Conservation (phyloP, 2,329 filamentous ascomycete species). For the Phaeoacremonium minimum region DNA sequence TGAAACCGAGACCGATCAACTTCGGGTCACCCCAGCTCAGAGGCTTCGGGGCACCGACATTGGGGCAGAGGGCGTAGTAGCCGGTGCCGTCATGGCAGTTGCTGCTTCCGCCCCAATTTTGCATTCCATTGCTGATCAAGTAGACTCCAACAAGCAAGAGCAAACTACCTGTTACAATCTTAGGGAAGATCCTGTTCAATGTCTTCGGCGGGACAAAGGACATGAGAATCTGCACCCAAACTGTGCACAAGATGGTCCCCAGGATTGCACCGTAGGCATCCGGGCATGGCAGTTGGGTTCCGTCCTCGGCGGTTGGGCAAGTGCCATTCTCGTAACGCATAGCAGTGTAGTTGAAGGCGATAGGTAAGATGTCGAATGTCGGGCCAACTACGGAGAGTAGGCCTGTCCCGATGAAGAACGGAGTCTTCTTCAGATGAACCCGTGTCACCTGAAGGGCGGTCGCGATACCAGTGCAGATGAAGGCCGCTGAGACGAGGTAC, state of each 20-base stretch:
- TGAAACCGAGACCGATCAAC: conserved; percentile 64
- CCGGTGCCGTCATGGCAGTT: conserved; percentile 45
- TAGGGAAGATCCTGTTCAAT: conserved; percentile 61
- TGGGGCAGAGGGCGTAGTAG: conserved; percentile 52
- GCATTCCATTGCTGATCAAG: conserved; percentile 57
- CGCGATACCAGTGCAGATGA: conserved; percentile 64
- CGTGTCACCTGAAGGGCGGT: conserved; percentile 63
- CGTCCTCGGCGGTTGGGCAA: conserved; percentile 52
- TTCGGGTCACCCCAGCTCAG: conserved; percentile 58
- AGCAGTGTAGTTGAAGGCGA: conserved; percentile 55
- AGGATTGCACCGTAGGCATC: conserved; percentile 63
- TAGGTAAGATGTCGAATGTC: conserved; percentile 63
- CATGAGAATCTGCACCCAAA: conserved; percentile 56
- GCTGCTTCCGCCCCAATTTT: conserved; percentile 65
- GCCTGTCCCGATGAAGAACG: conserved; percentile 61
- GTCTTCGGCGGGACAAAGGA: conserved; percentile 58
- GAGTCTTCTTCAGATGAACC: conserved; percentile 58
- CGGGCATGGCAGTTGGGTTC: conserved; percentile 57
- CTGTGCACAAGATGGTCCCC: conserved; percentile 44
- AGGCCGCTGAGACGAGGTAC: conserved; percentile 65
- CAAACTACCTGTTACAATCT: conserved; percentile 64
- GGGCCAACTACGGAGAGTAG: conserved; percentile 65
- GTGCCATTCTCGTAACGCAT: conserved; percentile 64
- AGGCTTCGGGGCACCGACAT: conserved; percentile 52
- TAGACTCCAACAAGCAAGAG: conserved; percentile 64